These are phyloP conservation scores for Hypoxylon sp. DNA, from an alignment of 2,329 filamentous ascomycete genomes.

Conservation along the genomic window DNA sequence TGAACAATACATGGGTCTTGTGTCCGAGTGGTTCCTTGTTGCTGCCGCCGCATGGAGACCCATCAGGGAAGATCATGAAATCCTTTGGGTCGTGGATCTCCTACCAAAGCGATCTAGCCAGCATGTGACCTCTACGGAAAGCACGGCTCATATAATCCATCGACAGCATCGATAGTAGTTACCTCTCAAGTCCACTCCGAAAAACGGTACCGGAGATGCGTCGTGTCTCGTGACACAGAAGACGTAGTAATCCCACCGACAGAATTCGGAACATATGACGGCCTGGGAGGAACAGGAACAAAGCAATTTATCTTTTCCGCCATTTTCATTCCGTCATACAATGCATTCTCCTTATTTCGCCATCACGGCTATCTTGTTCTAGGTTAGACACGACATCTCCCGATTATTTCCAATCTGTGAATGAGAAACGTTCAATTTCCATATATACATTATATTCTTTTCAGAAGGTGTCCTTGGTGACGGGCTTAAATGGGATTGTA, in stretches of 20 bases:
- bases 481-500: constrained; percentile 3
- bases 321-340: constrained; percentile 34
- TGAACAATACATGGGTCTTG: constrained; percentile 34
- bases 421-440: constrained; percentile 12
- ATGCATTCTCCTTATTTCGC: constrained; percentile 25
- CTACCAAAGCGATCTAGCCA: constrained; percentile 29
- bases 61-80: constrained; percentile 39
- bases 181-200: constrained; percentile 23
- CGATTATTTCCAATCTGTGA: constrained; percentile 16
- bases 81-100: constrained; percentile 33
- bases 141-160: constrained; percentile 27
- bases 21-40: constrained; percentile 29
- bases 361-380: constrained; percentile 12
- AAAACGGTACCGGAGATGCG: constrained; percentile 41
- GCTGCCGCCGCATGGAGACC: constrained; percentile 40
- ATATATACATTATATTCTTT: constrained; percentile 8
- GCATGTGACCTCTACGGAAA: constrained; percentile 42
- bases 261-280: constrained; percentile 38
- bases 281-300: constrained; percentile 18
- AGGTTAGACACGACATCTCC: constrained; percentile 8
- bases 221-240: constrained; percentile 43
- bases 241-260: constrained; percentile 39
- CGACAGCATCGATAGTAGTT: neutral
- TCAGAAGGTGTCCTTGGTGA: neutral
- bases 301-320: constrained; percentile 32